Conservation (phyloP, 257 asterid genomes). For the Solanum pimpinellifolium region DNA sequence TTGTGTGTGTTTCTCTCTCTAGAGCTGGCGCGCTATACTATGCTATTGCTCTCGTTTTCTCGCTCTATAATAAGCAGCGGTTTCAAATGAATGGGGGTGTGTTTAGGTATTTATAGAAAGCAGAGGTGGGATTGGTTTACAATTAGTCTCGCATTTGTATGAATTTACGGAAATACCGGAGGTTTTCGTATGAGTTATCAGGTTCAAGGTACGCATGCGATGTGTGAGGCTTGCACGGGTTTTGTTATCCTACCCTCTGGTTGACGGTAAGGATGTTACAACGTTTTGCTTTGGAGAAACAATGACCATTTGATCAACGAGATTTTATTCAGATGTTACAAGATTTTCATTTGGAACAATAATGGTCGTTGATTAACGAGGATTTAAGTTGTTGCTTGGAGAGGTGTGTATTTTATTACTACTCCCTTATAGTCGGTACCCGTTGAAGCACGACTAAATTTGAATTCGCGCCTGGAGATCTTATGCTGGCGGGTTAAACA, state of each 20-base stretch:
- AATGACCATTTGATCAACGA: not conserved
- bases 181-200: constrained; percentile 5
- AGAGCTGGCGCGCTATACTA: not conserved
- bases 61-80: constrained; percentile 34
- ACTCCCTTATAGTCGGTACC: not conserved
- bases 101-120: constrained; percentile 37
- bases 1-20: constrained; percentile 19
- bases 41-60: constrained; percentile 1
- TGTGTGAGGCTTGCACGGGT: not conserved
- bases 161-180: constrained; percentile 40
- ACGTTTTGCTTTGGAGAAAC: not conserved
- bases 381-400: not conserved
- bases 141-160: constrained; percentile 1
- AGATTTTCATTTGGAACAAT: not conserved
- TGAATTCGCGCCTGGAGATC: not conserved
- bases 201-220: constrained; percentile 5
- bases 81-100: constrained; percentile 22
- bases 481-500: accelerated
- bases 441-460: accelerated
- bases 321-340: not conserved
- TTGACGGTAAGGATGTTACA: not conserved
- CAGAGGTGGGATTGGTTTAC: not conserved
- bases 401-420: not conserved
- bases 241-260: constrained; percentile 1
- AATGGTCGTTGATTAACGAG: not conserved